These are phyloP conservation scores for Metschnikowia lunata DNA, from an alignment of 805 yeast species.

Conservation along the genomic window DNA sequence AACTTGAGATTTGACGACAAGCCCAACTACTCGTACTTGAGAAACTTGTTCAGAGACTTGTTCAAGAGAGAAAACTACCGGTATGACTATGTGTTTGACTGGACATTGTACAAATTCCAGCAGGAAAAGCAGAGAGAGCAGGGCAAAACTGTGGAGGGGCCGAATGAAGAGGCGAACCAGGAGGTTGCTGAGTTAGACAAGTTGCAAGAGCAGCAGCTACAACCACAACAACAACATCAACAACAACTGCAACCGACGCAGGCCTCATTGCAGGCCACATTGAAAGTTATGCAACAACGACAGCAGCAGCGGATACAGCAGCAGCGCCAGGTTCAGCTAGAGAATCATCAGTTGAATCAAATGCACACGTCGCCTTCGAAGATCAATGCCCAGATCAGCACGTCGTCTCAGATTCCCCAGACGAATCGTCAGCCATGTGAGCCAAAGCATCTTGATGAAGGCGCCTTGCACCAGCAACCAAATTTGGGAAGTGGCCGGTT, in stretches of 20 bases:
- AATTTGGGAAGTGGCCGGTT: slow-evolving; percentile 5
- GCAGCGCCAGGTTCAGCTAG: slow-evolving; percentile 13
- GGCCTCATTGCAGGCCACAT: too few relatives aligned
- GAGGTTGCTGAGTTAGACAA: slow-evolving; percentile 18
- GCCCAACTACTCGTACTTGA: slow-evolving; percentile 87
- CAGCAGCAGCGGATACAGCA: slow-evolving; percentile 8
- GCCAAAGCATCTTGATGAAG: slow-evolving; percentile 2
- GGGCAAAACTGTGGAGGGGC: slow-evolving; percentile 27
- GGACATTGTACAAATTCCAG: slow-evolving; percentile 85
- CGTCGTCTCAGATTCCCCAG: slow-evolving; percentile 4
- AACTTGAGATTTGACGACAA: slow-evolving; percentile 91
- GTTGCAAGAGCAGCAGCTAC: slow-evolving; percentile 11
- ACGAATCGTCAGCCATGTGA: slow-evolving; percentile 5
- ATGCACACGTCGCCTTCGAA: slow-evolving; percentile 7
- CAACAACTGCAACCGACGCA: slow-evolving; percentile 1
- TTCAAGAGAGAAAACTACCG: slow-evolving; percentile 83
- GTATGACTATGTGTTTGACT: slow-evolving; percentile 92
- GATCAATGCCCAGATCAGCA: slow-evolving; percentile 3
- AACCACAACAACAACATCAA: slow-evolving; percentile 7
- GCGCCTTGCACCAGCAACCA: slow-evolving; percentile 2
- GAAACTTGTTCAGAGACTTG: slow-evolving; percentile 85
- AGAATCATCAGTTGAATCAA: slow-evolving; percentile 4
- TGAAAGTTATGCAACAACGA: too few relatives aligned
- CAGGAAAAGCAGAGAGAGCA: slow-evolving; percentile 52
- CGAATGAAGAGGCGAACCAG: slow-evolving; percentile 16